Evolutionary conservation across 1,284 basidiomycete genomes (phyloP), one percentile per base, ranked within the genome.

Genomic region (Tylopilus sp.): DNA sequence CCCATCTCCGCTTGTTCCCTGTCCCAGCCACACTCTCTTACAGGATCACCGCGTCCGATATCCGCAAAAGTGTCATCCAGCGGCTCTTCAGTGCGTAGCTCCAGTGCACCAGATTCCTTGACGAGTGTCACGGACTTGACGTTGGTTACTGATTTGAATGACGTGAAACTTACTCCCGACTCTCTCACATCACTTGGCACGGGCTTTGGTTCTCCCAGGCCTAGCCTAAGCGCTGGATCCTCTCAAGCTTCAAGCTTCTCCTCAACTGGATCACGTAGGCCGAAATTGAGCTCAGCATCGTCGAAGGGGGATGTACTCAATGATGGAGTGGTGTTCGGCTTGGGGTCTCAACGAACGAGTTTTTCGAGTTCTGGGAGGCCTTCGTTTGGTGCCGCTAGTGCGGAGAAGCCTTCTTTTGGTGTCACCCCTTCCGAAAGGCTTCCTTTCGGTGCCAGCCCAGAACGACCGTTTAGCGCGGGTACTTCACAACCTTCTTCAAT

Each of bases 171-270:
- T 20, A 60, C 63, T 26, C 54, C 57, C 11, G 69, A 70, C 20
- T 56, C 54, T 18, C 44, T 59, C 50, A 54, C 54, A 9, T 70
- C 61, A 30, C 51, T 64, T 35, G 55, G 52, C 30, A 62, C 64
- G 9, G 61, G 39, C 36, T 65, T 56, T 47, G 60, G 65, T 33
- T 65, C 63, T 15, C 60, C 57, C 3, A 53, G 43, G 26, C 60
- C 59, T 29, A 68, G 51, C 30, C 18, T 64, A 18, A 65, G 66
- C 21, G 54, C 57, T 0, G 52, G 50, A 14, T 63, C 66, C 15
- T 67, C 66, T 29, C 63, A 67, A 17, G 33, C 62, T 5, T 61
- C 63, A 10, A 64, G 47, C 37, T 65, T 66, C 31, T 54, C 54
- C 38, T 58, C 65, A 3, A 50, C 53, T 21, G 59, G 55, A 3